Evolutionary conservation across 176 grass and related monocot species (phyloP).

Genomic region (sorghum (Sorghum bicolor)): DNA sequence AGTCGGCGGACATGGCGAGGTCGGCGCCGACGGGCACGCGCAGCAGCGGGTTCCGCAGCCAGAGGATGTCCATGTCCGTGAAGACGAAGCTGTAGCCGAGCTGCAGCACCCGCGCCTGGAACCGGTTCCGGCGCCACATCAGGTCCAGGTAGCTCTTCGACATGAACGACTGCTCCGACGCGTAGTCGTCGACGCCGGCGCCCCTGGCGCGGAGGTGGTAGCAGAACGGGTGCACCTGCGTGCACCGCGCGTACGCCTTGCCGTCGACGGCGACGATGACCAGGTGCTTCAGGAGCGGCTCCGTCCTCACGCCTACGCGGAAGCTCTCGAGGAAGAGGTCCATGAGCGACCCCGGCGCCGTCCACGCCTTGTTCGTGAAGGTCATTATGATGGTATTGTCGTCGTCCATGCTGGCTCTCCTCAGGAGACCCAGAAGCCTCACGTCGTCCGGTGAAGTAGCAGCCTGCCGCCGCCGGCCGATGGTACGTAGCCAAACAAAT

Average conservation of each 20-base stretch:
- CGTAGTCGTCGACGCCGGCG: constrained; percentile 23
- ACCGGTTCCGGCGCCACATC: constrained; percentile 46
- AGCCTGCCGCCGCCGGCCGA: too few species aligned
- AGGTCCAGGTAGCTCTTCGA: constrained; percentile 44
- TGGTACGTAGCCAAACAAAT: too few species aligned
- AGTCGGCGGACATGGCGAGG: constrained; percentile 27
- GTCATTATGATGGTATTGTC: too few species aligned
- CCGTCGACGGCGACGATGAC: constrained; percentile 44
- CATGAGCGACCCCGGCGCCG: too few species aligned
- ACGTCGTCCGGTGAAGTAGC: too few species aligned
- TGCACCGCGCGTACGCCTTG: constrained; percentile 46
- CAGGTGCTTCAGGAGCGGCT: constrained; percentile 29
- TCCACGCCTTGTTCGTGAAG: too few species aligned
- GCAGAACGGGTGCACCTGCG: constrained; percentile 39
- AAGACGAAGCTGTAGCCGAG: too few species aligned
- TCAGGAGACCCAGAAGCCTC: too few species aligned
- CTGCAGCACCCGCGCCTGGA: constrained; percentile 39
- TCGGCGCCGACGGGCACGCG: constrained; percentile 16
- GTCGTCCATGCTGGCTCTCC: too few species aligned
- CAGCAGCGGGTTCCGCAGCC: constrained; percentile 48
- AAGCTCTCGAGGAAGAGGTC: too few species aligned
- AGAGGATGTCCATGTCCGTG: constrained; percentile 47
- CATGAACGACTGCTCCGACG: constrained; percentile 37
- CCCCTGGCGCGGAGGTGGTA: constrained; percentile 20
- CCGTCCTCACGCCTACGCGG: too few species aligned